phyloP scores from a whole-genome alignment of 2,329 filamentous ascomycete species.

The Colletotrichum trifolii region DNA sequence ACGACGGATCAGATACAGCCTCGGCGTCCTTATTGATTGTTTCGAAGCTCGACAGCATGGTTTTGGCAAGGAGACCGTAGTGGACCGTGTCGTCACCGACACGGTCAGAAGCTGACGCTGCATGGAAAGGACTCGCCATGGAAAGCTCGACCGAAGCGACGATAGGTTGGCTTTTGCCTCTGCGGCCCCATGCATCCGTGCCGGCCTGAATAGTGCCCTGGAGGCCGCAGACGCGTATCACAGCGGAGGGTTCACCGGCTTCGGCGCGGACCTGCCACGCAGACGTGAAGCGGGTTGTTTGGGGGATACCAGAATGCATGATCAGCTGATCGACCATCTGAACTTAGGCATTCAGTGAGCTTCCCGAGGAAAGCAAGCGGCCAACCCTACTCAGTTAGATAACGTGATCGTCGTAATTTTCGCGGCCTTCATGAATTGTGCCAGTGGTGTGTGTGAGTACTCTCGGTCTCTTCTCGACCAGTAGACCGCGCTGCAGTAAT shows the following conservation, averaged over 20 bases:
- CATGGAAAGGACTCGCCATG: constrained; percentile 65
- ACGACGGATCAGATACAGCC: neutral
- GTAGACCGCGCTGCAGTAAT: no score
- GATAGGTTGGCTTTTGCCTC: constrained; percentile 68
- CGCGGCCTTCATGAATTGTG: no score
- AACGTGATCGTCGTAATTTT: no score
- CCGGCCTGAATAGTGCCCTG: constrained; percentile 66
- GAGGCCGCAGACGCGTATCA: constrained; percentile 72
- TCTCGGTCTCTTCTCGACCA: no score
- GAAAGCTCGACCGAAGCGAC: constrained; percentile 69
- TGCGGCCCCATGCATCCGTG: constrained; percentile 75
- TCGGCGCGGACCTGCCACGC: constrained; percentile 50
- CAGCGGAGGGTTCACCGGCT: constrained; percentile 59
- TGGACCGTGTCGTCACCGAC: constrained; percentile 79
- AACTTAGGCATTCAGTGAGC: no score
- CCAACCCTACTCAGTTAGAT: neutral
- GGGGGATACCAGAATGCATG: neutral
- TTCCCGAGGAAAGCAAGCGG: neutral
- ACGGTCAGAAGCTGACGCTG: constrained; percentile 67
- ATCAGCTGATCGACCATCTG: neutral
- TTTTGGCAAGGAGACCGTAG: constrained; percentile 78
- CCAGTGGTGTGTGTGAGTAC: no score
- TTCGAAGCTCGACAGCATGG: constrained; percentile 62
- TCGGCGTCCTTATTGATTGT: constrained; percentile 32
- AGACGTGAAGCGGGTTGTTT: constrained; percentile 8